A percentile compares a stretch with the other conserved stretches of the same genome.
Conservation (phyloP, 2,329 filamentous ascomycete genomes). For the Arthrobotrys iridis region DNA sequence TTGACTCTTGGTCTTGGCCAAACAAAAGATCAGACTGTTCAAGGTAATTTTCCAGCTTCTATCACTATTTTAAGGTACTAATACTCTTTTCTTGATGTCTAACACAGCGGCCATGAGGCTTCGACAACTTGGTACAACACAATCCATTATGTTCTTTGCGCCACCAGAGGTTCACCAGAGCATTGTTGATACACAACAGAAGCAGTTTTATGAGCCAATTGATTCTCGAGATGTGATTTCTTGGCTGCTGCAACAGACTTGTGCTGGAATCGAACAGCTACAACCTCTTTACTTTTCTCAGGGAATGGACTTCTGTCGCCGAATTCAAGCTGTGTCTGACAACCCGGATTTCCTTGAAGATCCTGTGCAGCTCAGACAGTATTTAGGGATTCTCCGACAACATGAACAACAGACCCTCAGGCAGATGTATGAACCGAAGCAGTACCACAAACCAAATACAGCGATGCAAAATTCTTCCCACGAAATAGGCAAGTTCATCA, state of each 20-base stretch:
- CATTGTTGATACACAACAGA: constrained; percentile 62
- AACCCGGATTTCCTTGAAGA: constrained; percentile 63
- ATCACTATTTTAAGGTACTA: background rate
- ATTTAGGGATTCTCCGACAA: constrained; percentile 65
- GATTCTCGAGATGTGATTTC: constrained; percentile 67
- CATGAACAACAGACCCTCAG: constrained; percentile 69
- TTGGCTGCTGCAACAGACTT: constrained; percentile 75
- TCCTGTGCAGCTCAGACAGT: constrained; percentile 60
- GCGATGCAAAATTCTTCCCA: constrained; percentile 57
- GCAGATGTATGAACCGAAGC: constrained; percentile 67
- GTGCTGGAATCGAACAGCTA: constrained; percentile 69
- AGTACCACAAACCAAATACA: constrained; percentile 49
- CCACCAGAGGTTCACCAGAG: constrained; percentile 69
- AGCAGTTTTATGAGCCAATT: constrained; percentile 55
- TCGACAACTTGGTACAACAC: constrained; percentile 73
- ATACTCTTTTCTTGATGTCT: too few species aligned
- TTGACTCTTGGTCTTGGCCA: constrained; percentile 74
- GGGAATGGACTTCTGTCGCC: constrained; percentile 70
- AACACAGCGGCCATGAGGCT: constrained; percentile 68
- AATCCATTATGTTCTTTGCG: constrained; percentile 68
- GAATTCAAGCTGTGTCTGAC: constrained; percentile 65
- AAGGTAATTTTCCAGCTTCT: constrained; percentile 66
- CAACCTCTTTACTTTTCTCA: constrained; percentile 70
- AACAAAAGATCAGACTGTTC: constrained; percentile 75
- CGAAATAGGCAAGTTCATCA: constrained; percentile 59